Evolutionary conservation across 371 early-diverging fungal species (phyloP).

Genomic region (Syncephalastrum racemosum): DNA sequence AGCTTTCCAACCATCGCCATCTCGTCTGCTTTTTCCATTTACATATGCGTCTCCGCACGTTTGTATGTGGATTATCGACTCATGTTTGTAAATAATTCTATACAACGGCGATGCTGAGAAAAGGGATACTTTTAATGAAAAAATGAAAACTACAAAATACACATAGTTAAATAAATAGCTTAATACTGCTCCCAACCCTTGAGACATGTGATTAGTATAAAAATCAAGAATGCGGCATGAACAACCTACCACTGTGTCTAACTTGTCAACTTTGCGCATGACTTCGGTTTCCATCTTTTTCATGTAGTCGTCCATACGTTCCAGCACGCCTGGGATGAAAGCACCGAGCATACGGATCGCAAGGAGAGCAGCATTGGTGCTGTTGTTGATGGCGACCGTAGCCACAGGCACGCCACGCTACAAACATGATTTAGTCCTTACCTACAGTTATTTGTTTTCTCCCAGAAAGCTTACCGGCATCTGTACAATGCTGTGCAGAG

Average conservation of each 20-base stretch:
- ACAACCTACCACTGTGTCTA: slow-evolving; percentile 62
- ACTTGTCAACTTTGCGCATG: slow-evolving; percentile 74
- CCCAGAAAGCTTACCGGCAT: slow-evolving; percentile 82
- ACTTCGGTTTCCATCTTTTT: slow-evolving; percentile 84
- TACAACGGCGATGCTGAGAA: no score
- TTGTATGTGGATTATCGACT: no score
- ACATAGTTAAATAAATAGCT: no score
- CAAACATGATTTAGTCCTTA: background rate
- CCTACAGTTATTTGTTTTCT: background rate
- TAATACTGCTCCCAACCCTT: no score
- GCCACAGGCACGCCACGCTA: slow-evolving; percentile 97
- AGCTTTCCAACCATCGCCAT: no score
- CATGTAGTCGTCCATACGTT: slow-evolving; percentile 77
- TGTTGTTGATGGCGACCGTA: slow-evolving; percentile 96
- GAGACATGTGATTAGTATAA: no score
- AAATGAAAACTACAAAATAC: no score
- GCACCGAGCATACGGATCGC: slow-evolving; percentile 93
- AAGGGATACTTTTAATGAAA: no score
- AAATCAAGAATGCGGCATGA: background rate
- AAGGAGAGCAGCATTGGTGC: slow-evolving; percentile 92
- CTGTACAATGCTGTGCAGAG: slow-evolving; percentile 94
- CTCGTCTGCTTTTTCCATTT: no score
- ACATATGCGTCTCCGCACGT: no score
- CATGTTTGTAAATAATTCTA: no score
- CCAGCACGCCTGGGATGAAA: slow-evolving; percentile 68